phyloP scores from a whole-genome alignment of 2,329 filamentous ascomycete species.

The Didymellaceae sp. region DNA sequence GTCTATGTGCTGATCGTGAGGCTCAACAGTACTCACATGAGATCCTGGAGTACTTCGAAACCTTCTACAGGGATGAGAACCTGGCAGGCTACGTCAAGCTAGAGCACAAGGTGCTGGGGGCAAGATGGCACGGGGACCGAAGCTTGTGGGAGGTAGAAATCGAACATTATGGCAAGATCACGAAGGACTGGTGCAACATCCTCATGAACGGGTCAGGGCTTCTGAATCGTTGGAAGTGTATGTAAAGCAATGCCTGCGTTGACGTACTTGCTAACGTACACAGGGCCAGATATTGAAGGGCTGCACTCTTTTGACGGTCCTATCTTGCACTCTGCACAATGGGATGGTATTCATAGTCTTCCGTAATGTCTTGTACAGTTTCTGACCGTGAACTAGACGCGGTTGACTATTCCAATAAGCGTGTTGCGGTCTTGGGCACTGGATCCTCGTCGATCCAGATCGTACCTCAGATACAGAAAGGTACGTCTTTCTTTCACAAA shows the following conservation, averaged over 20 bases:
- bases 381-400: too few species aligned
- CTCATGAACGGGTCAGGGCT: background rate
- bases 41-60: constrained; percentile 48
- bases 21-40: too few species aligned
- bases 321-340: background rate
- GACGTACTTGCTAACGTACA: background rate
- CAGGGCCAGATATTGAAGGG: background rate
- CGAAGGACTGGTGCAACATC: background rate
- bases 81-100: background rate
- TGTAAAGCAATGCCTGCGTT: background rate
- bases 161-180: background rate
- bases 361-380: too few species aligned
- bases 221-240: background rate
- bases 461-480: background rate
- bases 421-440: background rate
- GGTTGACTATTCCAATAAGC: background rate
- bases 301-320: background rate
- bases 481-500: background rate
- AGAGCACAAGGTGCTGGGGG: background rate
- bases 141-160: background rate
- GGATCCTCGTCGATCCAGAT: background rate
- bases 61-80: constrained; percentile 54
- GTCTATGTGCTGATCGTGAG: too few species aligned
- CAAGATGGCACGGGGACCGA: background rate
- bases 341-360: too few species aligned